phyloP scores from a whole-genome alignment of 768 basidiomycete species.

The Lentinula guzmanii region DNA sequence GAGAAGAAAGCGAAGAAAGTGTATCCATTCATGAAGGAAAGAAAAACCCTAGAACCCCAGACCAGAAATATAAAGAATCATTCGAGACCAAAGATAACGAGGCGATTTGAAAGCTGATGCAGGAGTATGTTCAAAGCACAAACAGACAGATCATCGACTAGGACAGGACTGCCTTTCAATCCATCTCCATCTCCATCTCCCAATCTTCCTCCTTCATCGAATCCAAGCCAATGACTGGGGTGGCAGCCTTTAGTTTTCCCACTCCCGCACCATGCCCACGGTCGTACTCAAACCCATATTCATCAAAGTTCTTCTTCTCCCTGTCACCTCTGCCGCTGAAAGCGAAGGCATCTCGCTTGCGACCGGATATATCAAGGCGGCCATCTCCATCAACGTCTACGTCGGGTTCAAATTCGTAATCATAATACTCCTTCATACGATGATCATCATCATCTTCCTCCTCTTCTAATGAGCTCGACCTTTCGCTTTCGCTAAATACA shows the following conservation, averaged over 20 bases:
- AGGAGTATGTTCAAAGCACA: not conserved
- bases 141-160: not conserved
- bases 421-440: constrained; percentile 1
- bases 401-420: constrained; percentile 6
- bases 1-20: not conserved
- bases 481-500: constrained; percentile 3
- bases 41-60: not conserved
- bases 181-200: constrained; percentile 77
- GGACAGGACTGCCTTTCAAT: constrained; percentile 20
- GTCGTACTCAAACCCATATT: constrained; percentile 6
- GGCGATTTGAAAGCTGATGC: constrained; percentile 4
- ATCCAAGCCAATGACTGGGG: not conserved
- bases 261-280: not conserved
- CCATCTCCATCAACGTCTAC: not conserved
- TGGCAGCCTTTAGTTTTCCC: not conserved
- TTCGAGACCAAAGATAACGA: constrained; percentile 13
- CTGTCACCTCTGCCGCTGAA: not conserved
- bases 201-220: constrained; percentile 26
- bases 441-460: constrained; percentile 4
- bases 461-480: not conserved
- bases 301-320: constrained; percentile 1
- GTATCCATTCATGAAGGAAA: not conserved
- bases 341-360: not conserved
- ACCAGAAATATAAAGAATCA: not conserved
- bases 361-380: not conserved